phyloP scores from a whole-genome alignment of 2,329 filamentous ascomycete genomes.

The Aspergillus pseudoviridinutans region DNA sequence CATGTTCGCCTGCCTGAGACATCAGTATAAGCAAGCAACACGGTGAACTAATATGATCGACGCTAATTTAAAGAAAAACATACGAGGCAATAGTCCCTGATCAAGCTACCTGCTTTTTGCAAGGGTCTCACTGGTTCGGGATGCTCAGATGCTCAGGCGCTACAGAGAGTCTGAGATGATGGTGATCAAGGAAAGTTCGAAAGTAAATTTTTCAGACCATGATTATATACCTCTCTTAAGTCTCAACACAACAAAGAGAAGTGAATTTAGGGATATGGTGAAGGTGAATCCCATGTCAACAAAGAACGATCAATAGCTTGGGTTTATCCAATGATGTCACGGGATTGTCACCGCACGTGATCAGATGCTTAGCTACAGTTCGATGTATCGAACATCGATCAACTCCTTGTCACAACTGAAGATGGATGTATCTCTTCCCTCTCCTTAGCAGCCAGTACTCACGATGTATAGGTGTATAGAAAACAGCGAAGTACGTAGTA shows the following conservation, averaged over 20 bases:
- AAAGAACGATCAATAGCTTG: not conserved
- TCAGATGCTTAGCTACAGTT: not conserved
- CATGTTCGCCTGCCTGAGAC: constrained; percentile 13
- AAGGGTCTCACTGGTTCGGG: not conserved
- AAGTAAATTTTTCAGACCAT: not conserved
- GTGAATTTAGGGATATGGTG: not conserved
- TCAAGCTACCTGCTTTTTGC: not conserved
- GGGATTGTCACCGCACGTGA: not conserved
- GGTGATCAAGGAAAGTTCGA: not conserved
- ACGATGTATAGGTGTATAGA: not conserved
- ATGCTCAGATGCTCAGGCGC: not conserved
- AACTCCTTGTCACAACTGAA: not conserved
- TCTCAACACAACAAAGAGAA: not conserved
- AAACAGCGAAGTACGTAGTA: not conserved
- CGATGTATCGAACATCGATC: not conserved
- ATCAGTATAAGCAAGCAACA: not conserved
- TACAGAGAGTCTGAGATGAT: not conserved
- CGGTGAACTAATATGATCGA: not conserved
- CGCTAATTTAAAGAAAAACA: not conserved
- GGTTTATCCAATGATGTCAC: not conserved
- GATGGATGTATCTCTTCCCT: not conserved
- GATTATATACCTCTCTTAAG: not conserved
- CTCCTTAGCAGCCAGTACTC: not conserved
- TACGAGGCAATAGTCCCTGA: not conserved
- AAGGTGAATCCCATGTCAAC: not conserved